Evolutionary conservation across 169 alveolate species (phyloP).

Genomic region (Toxoplasma gondii): DNA sequence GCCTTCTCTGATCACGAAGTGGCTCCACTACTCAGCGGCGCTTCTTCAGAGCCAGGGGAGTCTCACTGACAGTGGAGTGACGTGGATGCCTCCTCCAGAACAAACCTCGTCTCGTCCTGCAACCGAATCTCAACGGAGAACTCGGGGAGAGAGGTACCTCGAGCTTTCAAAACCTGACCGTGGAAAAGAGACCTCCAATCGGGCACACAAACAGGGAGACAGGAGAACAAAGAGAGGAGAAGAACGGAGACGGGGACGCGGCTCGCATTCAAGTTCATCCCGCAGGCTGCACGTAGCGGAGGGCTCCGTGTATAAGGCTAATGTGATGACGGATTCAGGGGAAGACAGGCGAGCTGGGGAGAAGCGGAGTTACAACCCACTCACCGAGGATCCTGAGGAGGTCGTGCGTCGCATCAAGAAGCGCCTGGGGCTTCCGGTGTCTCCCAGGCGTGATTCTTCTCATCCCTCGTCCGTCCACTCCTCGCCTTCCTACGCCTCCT

Average conservation of each 20-base stretch:
- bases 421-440: background rate
- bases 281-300: background rate
- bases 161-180: background rate
- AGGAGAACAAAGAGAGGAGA: background rate
- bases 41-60: slow-evolving; percentile 3
- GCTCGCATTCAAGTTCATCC: background rate
- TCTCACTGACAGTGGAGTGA: background rate
- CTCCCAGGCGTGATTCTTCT: background rate
- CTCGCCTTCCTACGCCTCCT: no score
- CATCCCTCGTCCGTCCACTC: no score
- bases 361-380: background rate
- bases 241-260: no score
- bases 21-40: slow-evolving; percentile 17
- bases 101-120: no score
- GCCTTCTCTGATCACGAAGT: background rate
- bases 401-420: slow-evolving; percentile 11
- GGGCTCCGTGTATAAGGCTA: background rate
- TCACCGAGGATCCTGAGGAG: background rate
- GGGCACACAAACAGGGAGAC: background rate
- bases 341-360: background rate
- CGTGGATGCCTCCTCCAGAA: background rate
- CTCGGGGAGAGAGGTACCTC: no score
- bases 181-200: background rate
- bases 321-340: background rate
- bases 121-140: no score